Base-by-base conservation (phyloP, 1,284 basidiomycete genomes). In the Leccinum pachyderme region DNA sequence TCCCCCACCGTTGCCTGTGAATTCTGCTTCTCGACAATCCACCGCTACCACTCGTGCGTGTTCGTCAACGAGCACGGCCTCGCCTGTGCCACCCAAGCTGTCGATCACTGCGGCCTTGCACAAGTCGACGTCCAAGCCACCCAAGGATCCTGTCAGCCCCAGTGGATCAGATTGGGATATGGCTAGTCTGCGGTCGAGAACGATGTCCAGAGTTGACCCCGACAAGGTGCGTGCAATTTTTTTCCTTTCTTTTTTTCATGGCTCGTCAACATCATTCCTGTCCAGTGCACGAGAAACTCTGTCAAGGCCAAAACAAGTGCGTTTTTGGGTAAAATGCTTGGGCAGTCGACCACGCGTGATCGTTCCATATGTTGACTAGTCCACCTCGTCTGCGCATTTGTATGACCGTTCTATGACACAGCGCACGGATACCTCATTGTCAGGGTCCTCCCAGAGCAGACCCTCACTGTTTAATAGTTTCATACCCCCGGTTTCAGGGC, bases 231-330 rank as follows among this genome's bases (percentile, higher is more conserved):
- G 60, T 41, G 22, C 4, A n/a, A 33, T 51, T 43, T 25, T 29
- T 39, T n/a, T 5, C 25, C 35, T 32, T n/a, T 37, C 9, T 13
- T 44, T 39, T 27, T 18, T 29, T n/a, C 37, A 4, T 18, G 7
- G 47, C 39, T 48, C 51, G 57, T 49, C 41, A 50, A 47, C 27
- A 25, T 6, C 37, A n/a, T 49, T 55, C 24, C n/a, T 37, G 45
- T 47, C 25, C 58, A 86, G 82, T 60, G 70, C 13, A 63, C 73
- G 13, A 88, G 82, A 70, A 79, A 80, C 12, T 83, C 89, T 8
- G 83, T 91, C 49, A 75, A 88, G 55, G 79, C 82, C 41, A 91
- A 90, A 70, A 89, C 88, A 18, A 88, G 81, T 61, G 87, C 87
- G 41, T 86, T 91, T 65, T 75, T 87, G 59, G 87, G 87, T 2